phyloP scores from a whole-genome alignment of 2,329 filamentous ascomycete species.

The Fusarium siculi region DNA sequence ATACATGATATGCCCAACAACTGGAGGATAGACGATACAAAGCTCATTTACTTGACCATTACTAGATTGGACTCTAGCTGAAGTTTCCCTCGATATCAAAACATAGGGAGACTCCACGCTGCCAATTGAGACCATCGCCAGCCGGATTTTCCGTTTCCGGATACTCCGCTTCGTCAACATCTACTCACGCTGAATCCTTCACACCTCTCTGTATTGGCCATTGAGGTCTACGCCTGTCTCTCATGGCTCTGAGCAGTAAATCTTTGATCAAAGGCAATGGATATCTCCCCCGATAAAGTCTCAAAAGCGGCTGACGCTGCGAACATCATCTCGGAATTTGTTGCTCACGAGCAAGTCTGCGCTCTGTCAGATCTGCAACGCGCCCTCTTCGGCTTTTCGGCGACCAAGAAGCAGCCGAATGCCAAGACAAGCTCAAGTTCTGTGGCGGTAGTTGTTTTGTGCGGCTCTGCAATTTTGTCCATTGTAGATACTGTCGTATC shows the following conservation, averaged over 20 bases:
- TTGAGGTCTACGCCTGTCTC: neutral
- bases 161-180: slow-evolving; percentile 9
- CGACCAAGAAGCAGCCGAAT: neutral
- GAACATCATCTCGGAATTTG: slow-evolving; percentile 29
- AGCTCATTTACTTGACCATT: neutral
- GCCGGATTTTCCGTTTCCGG: slow-evolving; percentile 21
- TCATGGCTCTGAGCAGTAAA: neutral
- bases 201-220: neutral
- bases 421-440: neutral
- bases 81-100: neutral
- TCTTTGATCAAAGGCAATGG: neutral
- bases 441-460: slow-evolving; percentile 25
- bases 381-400: neutral
- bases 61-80: too few species aligned
- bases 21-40: neutral
- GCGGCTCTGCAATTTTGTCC: slow-evolving; percentile 31
- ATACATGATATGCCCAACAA: neutral
- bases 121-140: neutral
- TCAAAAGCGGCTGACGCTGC: slow-evolving; percentile 3
- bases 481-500: slow-evolving; percentile 30
- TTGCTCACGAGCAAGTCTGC: slow-evolving; percentile 26
- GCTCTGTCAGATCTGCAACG: slow-evolving; percentile 8
- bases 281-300: neutral
- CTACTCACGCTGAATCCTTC: neutral
- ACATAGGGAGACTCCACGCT: neutral